These are phyloP conservation scores for Monosporascus cannonballus DNA, from an alignment of 2,329 filamentous ascomycete species.

Conservation along the genomic window DNA sequence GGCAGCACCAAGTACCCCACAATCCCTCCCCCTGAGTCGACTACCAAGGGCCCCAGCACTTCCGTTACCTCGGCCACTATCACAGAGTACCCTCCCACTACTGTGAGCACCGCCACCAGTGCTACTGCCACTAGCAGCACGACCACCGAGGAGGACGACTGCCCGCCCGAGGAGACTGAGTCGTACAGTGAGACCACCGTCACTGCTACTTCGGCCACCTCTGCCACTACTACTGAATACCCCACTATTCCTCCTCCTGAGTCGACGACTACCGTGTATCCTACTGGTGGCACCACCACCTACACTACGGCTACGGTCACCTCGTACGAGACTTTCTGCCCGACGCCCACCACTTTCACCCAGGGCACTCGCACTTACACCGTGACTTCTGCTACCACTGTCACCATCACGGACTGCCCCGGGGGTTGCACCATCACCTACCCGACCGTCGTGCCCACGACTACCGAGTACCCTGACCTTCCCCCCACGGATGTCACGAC, in stretches of 20 bases:
- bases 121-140: neutral
- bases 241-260: neutral
- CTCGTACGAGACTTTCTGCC: neutral
- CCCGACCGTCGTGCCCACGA: neutral
- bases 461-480: too few relatives aligned
- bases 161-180: slow-evolving; percentile 5
- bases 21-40: neutral
- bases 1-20: neutral
- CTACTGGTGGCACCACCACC: neutral
- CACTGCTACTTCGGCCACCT: neutral
- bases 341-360: neutral
- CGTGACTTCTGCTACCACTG: neutral
- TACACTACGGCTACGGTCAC: neutral
- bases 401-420: neutral
- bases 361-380: neutral
- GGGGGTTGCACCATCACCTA: neutral
- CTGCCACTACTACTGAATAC: neutral
- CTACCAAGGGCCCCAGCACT: neutral
- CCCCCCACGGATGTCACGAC: too few relatives aligned
- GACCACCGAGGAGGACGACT: slow-evolving; percentile 5
- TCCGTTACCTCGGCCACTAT: neutral
- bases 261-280: neutral
- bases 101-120: neutral
- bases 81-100: neutral
- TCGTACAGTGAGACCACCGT: neutral